Evolutionary conservation across 495 filamentous ascomycete genomes (phyloP).

Genomic region (Hypomontagnella monticulosa): DNA sequence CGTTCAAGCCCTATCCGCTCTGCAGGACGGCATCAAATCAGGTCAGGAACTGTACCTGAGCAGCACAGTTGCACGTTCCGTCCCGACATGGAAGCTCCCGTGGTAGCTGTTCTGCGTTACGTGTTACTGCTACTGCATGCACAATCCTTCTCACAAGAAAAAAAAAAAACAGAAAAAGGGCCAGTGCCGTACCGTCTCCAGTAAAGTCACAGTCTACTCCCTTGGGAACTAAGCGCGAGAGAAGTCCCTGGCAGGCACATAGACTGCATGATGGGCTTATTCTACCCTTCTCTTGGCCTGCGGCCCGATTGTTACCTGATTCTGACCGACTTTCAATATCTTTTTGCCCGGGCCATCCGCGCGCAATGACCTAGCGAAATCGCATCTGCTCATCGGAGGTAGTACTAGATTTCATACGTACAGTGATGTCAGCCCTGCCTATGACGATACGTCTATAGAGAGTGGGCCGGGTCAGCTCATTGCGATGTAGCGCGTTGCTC

Average conservation of each 20-base stretch:
- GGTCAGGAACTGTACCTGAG: conserved; percentile 15
- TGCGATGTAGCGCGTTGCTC: conserved; percentile 5
- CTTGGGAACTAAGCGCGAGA: too few relatives aligned
- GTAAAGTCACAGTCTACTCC: conserved; percentile 6
- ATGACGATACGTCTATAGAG: background rate
- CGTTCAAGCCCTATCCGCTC: conserved; percentile 27
- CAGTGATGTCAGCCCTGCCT: conserved; percentile 24
- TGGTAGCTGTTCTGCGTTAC: conserved; percentile 32
- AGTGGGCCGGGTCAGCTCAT: conserved; percentile 11
- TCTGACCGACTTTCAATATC: conserved; percentile 24
- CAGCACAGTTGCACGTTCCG: conserved; percentile 21
- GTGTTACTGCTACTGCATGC: conserved; percentile 18
- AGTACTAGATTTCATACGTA: conserved; percentile 4
- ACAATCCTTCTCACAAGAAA: conserved; percentile 15
- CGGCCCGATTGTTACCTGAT: conserved; percentile 39
- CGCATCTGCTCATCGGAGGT: conserved; percentile 22
- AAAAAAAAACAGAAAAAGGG: background rate
- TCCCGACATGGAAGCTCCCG: conserved; percentile 22
- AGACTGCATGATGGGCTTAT: conserved; percentile 20
- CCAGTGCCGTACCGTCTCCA: conserved; percentile 4
- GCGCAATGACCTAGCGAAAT: conserved; percentile 8
- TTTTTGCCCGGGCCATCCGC: conserved; percentile 21
- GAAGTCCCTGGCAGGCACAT: conserved; percentile 5
- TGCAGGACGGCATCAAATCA: conserved; percentile 32
- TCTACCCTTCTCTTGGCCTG: conserved; percentile 28